Conservation (phyloP, 805 yeast species). For the Danielia reshetovae region DNA sequence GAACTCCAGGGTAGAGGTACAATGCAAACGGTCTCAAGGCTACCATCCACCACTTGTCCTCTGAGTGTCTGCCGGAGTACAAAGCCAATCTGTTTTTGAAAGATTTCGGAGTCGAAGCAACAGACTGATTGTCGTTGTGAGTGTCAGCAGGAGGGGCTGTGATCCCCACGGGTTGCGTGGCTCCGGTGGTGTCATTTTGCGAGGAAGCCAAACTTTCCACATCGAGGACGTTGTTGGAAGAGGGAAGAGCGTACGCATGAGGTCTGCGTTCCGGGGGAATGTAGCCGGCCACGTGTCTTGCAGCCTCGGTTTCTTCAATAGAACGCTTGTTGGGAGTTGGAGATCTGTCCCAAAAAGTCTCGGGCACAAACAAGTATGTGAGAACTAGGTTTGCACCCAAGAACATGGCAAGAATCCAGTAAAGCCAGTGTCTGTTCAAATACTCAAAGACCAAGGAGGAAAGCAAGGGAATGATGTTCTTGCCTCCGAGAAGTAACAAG, state of each 20-base stretch:
- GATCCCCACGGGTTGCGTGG: constrained; percentile 1
- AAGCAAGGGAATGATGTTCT: constrained; percentile 53
- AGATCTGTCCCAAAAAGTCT: constrained; percentile 59
- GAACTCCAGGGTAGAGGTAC: constrained; percentile 46
- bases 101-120: constrained; percentile 11
- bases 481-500: constrained; percentile 56
- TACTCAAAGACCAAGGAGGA: constrained; percentile 49
- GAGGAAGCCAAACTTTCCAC: constrained; percentile 16
- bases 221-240: constrained; percentile 11
- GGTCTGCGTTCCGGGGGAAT: constrained; percentile 25
- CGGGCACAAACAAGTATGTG: constrained; percentile 56
- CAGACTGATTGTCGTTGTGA: constrained; percentile 1
- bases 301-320: constrained; percentile 44
- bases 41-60: constrained; percentile 53
- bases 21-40: constrained; percentile 52
- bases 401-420: constrained; percentile 54
- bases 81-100: constrained; percentile 34
- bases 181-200: constrained; percentile 2
- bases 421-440: constrained; percentile 56
- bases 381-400: constrained; percentile 43
- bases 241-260: constrained; percentile 26
- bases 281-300: constrained; percentile 30
- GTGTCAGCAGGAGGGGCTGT: constrained; percentile 1
- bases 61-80: constrained; percentile 46
- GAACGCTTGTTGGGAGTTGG: constrained; percentile 49